Base-by-base conservation (phyloP, 2,329 filamentous ascomycete genomes). In the Verticillium nonalfalfae region DNA sequence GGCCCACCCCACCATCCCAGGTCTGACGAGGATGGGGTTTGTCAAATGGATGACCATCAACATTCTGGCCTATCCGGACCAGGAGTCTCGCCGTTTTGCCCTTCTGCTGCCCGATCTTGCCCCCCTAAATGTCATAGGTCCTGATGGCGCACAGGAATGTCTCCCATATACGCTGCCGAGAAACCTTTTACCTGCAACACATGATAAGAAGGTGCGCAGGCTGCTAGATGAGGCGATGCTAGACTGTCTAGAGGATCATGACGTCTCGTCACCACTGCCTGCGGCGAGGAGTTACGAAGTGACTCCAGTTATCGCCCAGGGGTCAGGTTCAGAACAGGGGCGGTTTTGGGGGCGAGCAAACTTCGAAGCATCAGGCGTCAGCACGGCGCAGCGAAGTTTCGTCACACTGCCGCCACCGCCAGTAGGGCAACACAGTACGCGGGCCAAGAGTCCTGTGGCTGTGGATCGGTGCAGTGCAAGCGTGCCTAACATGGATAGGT, bases 91-190 rank as follows among this genome's bases (percentile, higher is more conserved):
- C 52, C 85, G 93, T 10, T 78, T 97, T 4, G 80, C 85, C 54
- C 86, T 83, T 61, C 85, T 91, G 26, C 84, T 93, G 3, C 73
- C 85, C 3, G 82, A 88, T 55, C 85, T 93, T 73, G 89, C 91
- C 0, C 66, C 86, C 72, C 68, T 64, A 5, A 55, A 11, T 7
- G 3, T 59, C 2, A 14, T 18, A 26, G 85, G 88, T 60, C 80
- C 86, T 0, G 81, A 87, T 55, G 83, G 89, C 57, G 84, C 81
- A 65, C 85, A 83, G 11, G 90, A 93, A 72, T 81, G 90, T 2
- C 88, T 96, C 60, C 93, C 92, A 0, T 92, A 91, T 65, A 88
- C 93, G 67, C 81, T 96, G 2, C 88, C 90, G 1, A 81, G 91
- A 50, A 82, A 89, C 59, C 79, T 95, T 3, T 84, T 96, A 45